Evolutionary conservation across 305 asterid species (phyloP).

Genomic region (Stenogyne calaminthoides): DNA sequence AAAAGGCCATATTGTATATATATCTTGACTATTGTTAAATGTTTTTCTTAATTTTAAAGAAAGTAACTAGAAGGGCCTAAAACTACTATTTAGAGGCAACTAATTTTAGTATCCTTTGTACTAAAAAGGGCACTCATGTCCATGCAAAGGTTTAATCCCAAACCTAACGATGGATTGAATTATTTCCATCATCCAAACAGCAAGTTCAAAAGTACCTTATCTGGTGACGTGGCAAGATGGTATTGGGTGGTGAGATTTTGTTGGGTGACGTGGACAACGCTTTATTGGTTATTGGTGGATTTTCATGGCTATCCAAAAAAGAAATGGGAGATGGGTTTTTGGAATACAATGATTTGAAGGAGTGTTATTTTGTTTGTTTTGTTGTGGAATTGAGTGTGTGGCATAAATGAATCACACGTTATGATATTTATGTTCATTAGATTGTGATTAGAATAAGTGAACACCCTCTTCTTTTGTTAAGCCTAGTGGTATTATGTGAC

Average conservation of each 20-base stretch:
- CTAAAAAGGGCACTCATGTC: slow-evolving; percentile 28
- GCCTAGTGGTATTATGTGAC: not conserved
- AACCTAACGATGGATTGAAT: slow-evolving; percentile 29
- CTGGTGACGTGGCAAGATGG: slow-evolving; percentile 37
- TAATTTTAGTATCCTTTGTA: not conserved
- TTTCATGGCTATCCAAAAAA: slow-evolving; percentile 48
- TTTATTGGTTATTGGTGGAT: slow-evolving; percentile 60
- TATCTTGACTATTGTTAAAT: too few relatives aligned
- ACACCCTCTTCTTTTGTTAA: not conserved
- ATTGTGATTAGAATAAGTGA: slow-evolving; percentile 37
- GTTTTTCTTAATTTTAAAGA: too few relatives aligned
- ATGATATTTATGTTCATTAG: slow-evolving; percentile 35
- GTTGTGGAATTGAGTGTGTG: slow-evolving; percentile 39
- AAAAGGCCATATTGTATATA: not conserved
- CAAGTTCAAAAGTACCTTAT: slow-evolving; percentile 49
- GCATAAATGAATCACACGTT: slow-evolving; percentile 45
- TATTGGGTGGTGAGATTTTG: slow-evolving; percentile 49
- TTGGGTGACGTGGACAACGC: slow-evolving; percentile 49
- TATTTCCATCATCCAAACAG: slow-evolving; percentile 32
- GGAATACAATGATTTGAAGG: slow-evolving; percentile 60
- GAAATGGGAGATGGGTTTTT: slow-evolving; percentile 32
- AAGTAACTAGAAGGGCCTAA: not conserved
- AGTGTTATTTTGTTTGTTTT: slow-evolving; percentile 20
- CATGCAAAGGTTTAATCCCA: slow-evolving; percentile 26
- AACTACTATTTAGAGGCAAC: too few relatives aligned